Evolutionary conservation across 2,329 filamentous ascomycete genomes (phyloP), one percentile per base, ranked within the genome.

Genomic region (Apiospora sp.): DNA sequence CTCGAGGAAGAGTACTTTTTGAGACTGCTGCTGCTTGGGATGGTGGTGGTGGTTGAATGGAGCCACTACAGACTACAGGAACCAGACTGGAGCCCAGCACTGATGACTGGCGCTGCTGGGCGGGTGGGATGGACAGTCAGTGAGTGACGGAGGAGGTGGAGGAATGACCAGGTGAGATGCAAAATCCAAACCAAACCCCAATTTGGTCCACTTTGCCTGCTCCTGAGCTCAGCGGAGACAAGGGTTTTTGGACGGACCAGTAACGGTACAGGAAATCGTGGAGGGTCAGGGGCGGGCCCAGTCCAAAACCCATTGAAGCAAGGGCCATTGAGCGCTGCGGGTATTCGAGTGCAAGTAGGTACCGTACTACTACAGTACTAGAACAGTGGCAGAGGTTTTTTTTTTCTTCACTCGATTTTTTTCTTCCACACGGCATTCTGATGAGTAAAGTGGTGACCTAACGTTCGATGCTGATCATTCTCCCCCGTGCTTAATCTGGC

Each of bases 1-100:
- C 12, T 51, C 44, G 68, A 70, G 68, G 68, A 58, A 70, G 49
- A 70, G 68, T 69, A 49, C 67, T 69, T 34, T 49, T 46, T 69
- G 67, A 37, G 44, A 49, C 67, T 69, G 67, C 13, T 68, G 41
- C 24, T 49, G 44, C 41, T 48, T 61, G 54, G 54, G 54, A 49
- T 22, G 43, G 67, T 30, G 67, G 43, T 49, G 43, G 67, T 68
- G 43, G 67, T n/a, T 37, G 43, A 14, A 68, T 68, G 67, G 67
- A 24, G 67, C 43, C 67, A 49, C 43, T 30, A 46, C 67, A 30
- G 13, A 16, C 34, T 24, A 41, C 64, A 41, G 41, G 67, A 44
- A 27, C 61, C 37, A 43, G 13, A 41, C 41, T 68, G 67, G 41
- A 68, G 41, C 67, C 67, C 67, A 34, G 67, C 41, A 68, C 58